Percentiles rank a stretch among this genome's conserved stretches.
phyloP scores from a whole-genome alignment of 257 asterid genomes.

The Solanum chilense region DNA sequence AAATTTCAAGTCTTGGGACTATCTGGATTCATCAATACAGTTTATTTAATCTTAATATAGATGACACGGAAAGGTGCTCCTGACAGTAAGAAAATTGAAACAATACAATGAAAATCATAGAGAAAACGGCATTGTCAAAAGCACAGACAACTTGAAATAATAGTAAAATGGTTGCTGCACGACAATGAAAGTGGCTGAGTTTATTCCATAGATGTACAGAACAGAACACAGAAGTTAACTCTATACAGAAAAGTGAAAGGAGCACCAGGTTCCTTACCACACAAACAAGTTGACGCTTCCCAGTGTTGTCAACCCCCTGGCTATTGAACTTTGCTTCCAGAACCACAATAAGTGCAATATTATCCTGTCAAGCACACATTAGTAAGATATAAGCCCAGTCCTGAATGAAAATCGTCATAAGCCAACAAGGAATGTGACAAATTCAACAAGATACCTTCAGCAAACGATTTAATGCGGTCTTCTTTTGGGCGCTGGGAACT shows the following conservation, averaged over 20 bases:
- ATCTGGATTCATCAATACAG: not conserved
- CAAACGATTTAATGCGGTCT: slow-evolving; percentile 71
- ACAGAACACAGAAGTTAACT: not conserved
- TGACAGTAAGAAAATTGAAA: not conserved
- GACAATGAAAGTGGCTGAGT: not conserved
- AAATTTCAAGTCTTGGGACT: not conserved
- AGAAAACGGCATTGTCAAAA: not conserved
- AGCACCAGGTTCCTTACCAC: slow-evolving; percentile 49
- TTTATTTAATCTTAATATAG: not conserved
- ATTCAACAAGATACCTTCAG: slow-evolving; percentile 46
- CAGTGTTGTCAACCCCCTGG: slow-evolving; percentile 68
- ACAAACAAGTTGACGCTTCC: slow-evolving; percentile 93
- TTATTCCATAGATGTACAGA: not conserved
- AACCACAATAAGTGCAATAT: slow-evolving; percentile 81
- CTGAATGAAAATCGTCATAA: not conserved
- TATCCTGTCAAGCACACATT: slow-evolving; percentile 41
- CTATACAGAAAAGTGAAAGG: not conserved
- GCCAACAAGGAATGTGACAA: not conserved
- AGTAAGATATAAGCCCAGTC: not conserved
- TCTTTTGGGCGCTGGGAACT: slow-evolving; percentile 69
- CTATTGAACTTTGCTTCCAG: slow-evolving; percentile 85
- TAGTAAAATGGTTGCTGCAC: not conserved
- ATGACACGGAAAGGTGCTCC: not conserved
- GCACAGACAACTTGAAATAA: not conserved
- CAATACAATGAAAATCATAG: not conserved